These are phyloP conservation scores for Coemansia reversa DNA, from an alignment of 192 early-diverging fungal species.

Conservation along the genomic window DNA sequence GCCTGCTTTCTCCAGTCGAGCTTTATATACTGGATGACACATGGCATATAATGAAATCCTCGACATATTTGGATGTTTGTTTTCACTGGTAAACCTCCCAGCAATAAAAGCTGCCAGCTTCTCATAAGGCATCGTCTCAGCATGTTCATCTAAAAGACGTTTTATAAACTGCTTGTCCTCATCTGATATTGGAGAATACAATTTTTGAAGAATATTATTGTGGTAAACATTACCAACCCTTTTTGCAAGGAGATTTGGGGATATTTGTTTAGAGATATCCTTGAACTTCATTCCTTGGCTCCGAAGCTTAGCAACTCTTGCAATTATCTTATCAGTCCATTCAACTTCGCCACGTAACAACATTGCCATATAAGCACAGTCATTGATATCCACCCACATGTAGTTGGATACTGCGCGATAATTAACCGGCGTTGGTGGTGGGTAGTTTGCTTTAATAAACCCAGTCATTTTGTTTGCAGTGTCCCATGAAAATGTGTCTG, in stretches of 20 bases:
- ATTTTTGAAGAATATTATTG: neutral
- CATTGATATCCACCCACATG: constrained; percentile 16
- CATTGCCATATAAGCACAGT: constrained; percentile 13
- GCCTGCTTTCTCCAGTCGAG: neutral
- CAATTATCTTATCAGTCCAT: constrained; percentile 6
- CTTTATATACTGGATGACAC: neutral
- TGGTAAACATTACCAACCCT: neutral
- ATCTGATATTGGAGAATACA: neutral
- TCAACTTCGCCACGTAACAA: constrained; percentile 6
- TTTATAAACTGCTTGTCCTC: neutral
- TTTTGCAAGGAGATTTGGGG: neutral
- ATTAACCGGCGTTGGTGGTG: constrained; percentile 4
- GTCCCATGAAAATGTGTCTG: constrained; percentile 8
- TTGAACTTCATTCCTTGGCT: constrained; percentile 1
- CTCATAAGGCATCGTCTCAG: neutral
- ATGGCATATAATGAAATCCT: neutral
- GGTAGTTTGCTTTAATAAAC: constrained; percentile 16
- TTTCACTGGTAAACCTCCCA: neutral
- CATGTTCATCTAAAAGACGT: neutral
- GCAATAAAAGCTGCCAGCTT: neutral
- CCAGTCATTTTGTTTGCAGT: no score
- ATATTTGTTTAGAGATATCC: constrained; percentile 9
- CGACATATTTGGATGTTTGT: neutral
- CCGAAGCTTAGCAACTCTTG: neutral
- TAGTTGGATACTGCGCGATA: constrained; percentile 23